phyloP scores from a whole-genome alignment of 192 early-diverging fungal species.

The Kappamyces sp. region DNA sequence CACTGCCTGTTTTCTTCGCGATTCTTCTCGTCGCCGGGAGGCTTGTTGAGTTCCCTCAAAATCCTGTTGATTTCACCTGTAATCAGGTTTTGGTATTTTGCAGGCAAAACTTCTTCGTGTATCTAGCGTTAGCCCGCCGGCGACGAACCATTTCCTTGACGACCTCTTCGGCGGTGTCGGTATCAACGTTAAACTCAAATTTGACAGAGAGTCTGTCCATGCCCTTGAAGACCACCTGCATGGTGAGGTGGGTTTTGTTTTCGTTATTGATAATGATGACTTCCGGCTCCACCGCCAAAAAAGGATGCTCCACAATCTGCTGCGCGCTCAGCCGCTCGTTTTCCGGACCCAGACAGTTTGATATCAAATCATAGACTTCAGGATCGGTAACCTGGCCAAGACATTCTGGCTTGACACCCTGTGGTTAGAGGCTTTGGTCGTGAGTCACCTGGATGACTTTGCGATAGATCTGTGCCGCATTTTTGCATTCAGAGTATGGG shows the following conservation, averaged over 20 bases:
- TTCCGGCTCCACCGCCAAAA: slow-evolving; percentile 69
- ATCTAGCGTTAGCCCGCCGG: slow-evolving; percentile 43
- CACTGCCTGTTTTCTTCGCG: slow-evolving; percentile 48
- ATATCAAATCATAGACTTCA: slow-evolving; percentile 62
- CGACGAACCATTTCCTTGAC: slow-evolving; percentile 69
- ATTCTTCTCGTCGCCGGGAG: slow-evolving; percentile 50
- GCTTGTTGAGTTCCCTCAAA: slow-evolving; percentile 63
- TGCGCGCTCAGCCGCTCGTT: slow-evolving; percentile 62
- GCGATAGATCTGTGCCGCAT: slow-evolving; percentile 73
- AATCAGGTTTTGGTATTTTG: slow-evolving; percentile 68
- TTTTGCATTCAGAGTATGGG: slow-evolving; percentile 75
- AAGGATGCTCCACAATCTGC: slow-evolving; percentile 67
- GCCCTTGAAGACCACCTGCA: slow-evolving; percentile 73
- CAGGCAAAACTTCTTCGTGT: slow-evolving; percentile 68
- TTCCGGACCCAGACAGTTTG: slow-evolving; percentile 59
- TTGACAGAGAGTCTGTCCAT: slow-evolving; percentile 74
- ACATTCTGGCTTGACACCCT: slow-evolving; percentile 71
- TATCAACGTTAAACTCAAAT: slow-evolving; percentile 77
- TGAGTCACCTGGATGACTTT: slow-evolving; percentile 56
- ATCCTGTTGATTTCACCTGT: slow-evolving; percentile 80
- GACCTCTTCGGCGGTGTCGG: slow-evolving; percentile 72
- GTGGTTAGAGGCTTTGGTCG: slow-evolving; percentile 1
- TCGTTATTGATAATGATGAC: slow-evolving; percentile 59
- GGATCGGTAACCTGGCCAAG: slow-evolving; percentile 52
- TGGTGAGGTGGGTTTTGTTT: slow-evolving; percentile 57